phyloP scores from a whole-genome alignment of 768 basidiomycete species.

The Cyclocybe cylindracea region DNA sequence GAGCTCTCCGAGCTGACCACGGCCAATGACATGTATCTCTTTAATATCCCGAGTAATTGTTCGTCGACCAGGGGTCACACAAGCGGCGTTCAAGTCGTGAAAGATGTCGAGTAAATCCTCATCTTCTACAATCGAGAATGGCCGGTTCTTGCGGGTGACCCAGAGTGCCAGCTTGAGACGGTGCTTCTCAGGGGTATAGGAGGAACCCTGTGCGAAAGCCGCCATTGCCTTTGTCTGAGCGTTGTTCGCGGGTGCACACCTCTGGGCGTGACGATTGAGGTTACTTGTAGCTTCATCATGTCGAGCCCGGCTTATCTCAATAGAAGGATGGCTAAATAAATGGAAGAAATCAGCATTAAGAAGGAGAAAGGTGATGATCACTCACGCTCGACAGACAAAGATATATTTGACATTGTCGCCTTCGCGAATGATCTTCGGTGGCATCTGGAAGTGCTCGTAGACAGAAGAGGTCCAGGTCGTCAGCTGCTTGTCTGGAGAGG shows the following conservation, averaged over 20 bases:
- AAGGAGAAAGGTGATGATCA: neutral
- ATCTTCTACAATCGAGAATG: slow-evolving; percentile 36
- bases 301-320: slow-evolving; percentile 10
- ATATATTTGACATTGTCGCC: slow-evolving; percentile 9
- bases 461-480: slow-evolving; percentile 9
- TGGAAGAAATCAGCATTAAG: neutral
- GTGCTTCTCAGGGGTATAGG: slow-evolving; percentile 14
- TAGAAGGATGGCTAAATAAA: slow-evolving; percentile 9
- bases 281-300: slow-evolving; percentile 23
- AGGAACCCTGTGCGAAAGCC: slow-evolving; percentile 12
- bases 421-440: slow-evolving; percentile 9
- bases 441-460: slow-evolving; percentile 15
- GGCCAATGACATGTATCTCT: slow-evolving; percentile 21
- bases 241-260: slow-evolving; percentile 11
- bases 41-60: slow-evolving; percentile 34
- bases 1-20: slow-evolving; percentile 22
- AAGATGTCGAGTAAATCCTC: slow-evolving; percentile 20
- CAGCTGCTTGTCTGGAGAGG: slow-evolving; percentile 5
- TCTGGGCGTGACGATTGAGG: slow-evolving; percentile 13
- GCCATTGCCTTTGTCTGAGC: slow-evolving; percentile 4
- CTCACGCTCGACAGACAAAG: slow-evolving; percentile 12
- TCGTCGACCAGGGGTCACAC: slow-evolving; percentile 26
- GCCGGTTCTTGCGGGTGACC: slow-evolving; percentile 32
- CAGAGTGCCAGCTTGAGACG: slow-evolving; percentile 34
- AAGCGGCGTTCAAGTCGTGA: slow-evolving; percentile 28